Evolutionary conservation across 352 stramenopile genomes (phyloP).

Genomic region (Globisporangium nunn): DNA sequence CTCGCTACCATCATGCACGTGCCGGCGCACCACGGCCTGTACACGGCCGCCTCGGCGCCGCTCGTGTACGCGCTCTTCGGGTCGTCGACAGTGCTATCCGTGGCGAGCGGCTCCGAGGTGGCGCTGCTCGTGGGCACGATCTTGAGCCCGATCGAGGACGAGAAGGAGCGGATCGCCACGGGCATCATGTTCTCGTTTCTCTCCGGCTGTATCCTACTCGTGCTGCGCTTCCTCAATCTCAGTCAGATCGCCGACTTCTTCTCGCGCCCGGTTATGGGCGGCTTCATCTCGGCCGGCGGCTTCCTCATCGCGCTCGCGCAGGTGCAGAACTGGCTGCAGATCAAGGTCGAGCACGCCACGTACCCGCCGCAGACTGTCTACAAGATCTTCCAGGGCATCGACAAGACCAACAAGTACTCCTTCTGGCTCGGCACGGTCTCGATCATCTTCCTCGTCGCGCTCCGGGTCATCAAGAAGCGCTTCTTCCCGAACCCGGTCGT

Average conservation of each 20-base stretch:
- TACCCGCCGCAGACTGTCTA: slow-evolving; percentile 46
- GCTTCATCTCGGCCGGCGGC: slow-evolving; percentile 85
- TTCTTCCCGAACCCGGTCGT: slow-evolving; percentile 23
- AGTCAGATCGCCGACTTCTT: slow-evolving; percentile 89
- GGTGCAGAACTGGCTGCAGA: slow-evolving; percentile 74
- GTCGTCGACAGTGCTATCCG: no score
- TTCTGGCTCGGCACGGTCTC: slow-evolving; percentile 59
- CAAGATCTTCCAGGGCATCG: slow-evolving; percentile 44
- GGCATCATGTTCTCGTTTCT: slow-evolving; percentile 74
- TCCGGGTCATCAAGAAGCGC: slow-evolving; percentile 35
- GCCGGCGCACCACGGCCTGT: no score
- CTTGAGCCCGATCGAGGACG: no score
- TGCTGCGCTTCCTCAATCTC: no score
- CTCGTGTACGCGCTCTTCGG: slow-evolving; percentile 73
- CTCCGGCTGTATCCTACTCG: no score
- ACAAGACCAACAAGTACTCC: slow-evolving; percentile 57
- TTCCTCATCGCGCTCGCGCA: slow-evolving; percentile 90
- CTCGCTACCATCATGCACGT: no score
- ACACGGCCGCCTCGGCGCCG: no score
- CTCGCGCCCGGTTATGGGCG: slow-evolving; percentile 84
- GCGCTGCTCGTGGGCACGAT: slow-evolving; percentile 55
- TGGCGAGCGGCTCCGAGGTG: no score
- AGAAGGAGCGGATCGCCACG: slow-evolving; percentile 51
- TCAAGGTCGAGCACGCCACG: slow-evolving; percentile 41
- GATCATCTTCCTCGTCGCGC: slow-evolving; percentile 40